Conservation (phyloP, 2,329 filamentous ascomycete genomes). For the Cordyceps sp. region DNA sequence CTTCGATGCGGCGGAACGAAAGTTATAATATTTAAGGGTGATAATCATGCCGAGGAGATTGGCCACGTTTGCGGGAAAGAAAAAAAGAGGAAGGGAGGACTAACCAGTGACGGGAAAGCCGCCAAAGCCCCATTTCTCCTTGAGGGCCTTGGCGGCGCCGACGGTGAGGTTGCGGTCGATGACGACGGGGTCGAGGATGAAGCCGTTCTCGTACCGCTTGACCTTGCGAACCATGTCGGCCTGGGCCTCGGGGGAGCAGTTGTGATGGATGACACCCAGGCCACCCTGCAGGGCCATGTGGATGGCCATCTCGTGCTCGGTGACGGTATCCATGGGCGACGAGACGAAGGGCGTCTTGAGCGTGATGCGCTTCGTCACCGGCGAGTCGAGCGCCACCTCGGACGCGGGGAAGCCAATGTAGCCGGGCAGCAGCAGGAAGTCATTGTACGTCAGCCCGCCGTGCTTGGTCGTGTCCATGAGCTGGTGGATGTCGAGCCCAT, state of each 20-base stretch:
- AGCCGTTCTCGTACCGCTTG: constrained; percentile 98
- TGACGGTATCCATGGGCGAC: constrained; percentile 98
- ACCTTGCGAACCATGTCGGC: constrained; percentile 99
- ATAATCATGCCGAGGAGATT: constrained; percentile 54
- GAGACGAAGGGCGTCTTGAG: constrained; percentile 95
- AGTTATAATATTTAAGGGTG: constrained; percentile 76
- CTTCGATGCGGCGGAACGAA: constrained; percentile 99
- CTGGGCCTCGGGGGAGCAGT: constrained; percentile 94
- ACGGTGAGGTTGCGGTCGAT: constrained; percentile 78
- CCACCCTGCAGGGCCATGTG: constrained; percentile 84
- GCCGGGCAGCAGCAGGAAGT: constrained; percentile 90
- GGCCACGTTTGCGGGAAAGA: constrained; percentile 2
- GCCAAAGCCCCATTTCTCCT: constrained; percentile 97
- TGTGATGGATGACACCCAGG: constrained; percentile 95
- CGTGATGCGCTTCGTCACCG: constrained; percentile 85
- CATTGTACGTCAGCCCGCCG: constrained; percentile 95
- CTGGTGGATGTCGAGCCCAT: constrained; percentile 76
- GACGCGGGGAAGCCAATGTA: constrained; percentile 97
- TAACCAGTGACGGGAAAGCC: constrained; percentile 97
- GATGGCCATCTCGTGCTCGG: constrained; percentile 98
- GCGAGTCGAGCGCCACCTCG: constrained; percentile 74
- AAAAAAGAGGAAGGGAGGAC: too few relatives aligned
- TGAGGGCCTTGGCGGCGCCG: constrained; percentile 76
- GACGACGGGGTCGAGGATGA: constrained; percentile 91
- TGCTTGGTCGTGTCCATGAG: constrained; percentile 83